These are phyloP conservation scores for Leccinum obscurum DNA, from an alignment of 768 basidiomycete species.

Conservation along the genomic window DNA sequence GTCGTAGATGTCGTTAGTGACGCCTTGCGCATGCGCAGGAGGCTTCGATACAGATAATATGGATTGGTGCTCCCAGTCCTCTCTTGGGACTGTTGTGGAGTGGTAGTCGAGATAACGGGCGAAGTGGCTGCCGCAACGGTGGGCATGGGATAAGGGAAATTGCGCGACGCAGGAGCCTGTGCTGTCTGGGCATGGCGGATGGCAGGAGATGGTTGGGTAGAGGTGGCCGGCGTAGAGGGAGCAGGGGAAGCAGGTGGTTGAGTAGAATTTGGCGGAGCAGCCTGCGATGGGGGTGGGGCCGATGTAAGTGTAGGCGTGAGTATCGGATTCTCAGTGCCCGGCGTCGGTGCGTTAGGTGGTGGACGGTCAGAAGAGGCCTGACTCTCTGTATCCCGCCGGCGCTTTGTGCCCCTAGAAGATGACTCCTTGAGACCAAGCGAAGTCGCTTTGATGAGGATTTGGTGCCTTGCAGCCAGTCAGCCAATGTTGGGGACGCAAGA, in stretches of 20 bases:
- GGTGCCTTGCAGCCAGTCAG: conserved; percentile 52
- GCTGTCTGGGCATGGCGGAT: conserved; percentile 34
- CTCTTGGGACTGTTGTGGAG: conserved; percentile 39
- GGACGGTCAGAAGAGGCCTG: conserved; percentile 28
- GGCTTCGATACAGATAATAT: conserved; percentile 48
- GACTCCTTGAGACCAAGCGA: conserved; percentile 77
- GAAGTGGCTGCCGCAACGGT: conserved; percentile 65
- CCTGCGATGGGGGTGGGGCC: conserved; percentile 29
- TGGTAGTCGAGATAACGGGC: conserved; percentile 48
- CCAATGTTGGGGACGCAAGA: not conserved
- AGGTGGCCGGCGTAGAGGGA: conserved; percentile 31
- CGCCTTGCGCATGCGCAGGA: conserved; percentile 21
- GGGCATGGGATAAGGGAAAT: conserved; percentile 71
- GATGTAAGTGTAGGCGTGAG: conserved; percentile 23
- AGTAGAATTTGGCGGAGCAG: conserved; percentile 29
- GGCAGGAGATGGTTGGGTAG: conserved; percentile 38
- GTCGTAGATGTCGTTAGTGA: conserved; percentile 11
- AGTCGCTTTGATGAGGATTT: conserved; percentile 81
- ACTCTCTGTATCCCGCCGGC: conserved; percentile 50
- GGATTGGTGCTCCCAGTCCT: conserved; percentile 35
- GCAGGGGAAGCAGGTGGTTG: conserved; percentile 28
- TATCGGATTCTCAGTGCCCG: conserved; percentile 21
- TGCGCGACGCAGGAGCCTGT: conserved; percentile 25
- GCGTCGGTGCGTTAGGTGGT: conserved; percentile 21
- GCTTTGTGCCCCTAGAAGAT: conserved; percentile 60